These are phyloP conservation scores for Chaetomidium leptoderma DNA, from an alignment of 495 filamentous ascomycete species.

Conservation along the genomic window DNA sequence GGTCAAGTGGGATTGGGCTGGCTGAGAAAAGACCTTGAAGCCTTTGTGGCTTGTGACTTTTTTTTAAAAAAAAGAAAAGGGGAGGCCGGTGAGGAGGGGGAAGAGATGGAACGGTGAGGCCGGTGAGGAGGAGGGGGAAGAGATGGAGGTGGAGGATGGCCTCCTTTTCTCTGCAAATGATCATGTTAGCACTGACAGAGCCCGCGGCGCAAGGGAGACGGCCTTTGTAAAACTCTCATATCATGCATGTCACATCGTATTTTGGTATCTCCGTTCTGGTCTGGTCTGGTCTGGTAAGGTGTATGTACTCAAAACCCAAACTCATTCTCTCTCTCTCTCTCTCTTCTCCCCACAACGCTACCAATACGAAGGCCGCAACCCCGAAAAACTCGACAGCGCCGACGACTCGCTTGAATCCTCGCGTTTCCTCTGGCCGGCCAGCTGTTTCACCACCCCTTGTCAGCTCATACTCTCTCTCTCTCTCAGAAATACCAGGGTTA, in stretches of 20 bases:
- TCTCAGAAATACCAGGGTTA: not conserved
- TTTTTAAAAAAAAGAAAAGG: too few relatives aligned
- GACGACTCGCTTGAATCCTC: constrained; percentile 59
- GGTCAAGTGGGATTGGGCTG: too few relatives aligned
- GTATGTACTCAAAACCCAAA: not conserved
- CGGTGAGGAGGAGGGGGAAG: too few relatives aligned
- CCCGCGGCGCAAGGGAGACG: too few relatives aligned
- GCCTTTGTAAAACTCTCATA: too few relatives aligned
- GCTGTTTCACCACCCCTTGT: constrained; percentile 30
- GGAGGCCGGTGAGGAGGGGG: too few relatives aligned
- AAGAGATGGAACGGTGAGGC: too few relatives aligned
- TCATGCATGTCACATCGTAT: not conserved
- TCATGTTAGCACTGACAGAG: too few relatives aligned
- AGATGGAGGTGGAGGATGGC: too few relatives aligned
- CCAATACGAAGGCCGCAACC: constrained; percentile 72
- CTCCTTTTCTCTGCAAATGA: too few relatives aligned
- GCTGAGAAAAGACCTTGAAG: too few relatives aligned
- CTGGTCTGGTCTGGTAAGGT: not conserved
- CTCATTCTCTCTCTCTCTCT: not conserved
- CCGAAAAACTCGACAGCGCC: constrained; percentile 56
- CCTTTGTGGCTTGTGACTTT: too few relatives aligned
- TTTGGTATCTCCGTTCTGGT: not conserved
- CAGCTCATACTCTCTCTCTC: not conserved
- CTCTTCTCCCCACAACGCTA: constrained; percentile 18
- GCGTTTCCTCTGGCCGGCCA: constrained; percentile 72